phyloP scores from a whole-genome alignment of 1,284 basidiomycete species.

The Pulchroboletus neoregius region DNA sequence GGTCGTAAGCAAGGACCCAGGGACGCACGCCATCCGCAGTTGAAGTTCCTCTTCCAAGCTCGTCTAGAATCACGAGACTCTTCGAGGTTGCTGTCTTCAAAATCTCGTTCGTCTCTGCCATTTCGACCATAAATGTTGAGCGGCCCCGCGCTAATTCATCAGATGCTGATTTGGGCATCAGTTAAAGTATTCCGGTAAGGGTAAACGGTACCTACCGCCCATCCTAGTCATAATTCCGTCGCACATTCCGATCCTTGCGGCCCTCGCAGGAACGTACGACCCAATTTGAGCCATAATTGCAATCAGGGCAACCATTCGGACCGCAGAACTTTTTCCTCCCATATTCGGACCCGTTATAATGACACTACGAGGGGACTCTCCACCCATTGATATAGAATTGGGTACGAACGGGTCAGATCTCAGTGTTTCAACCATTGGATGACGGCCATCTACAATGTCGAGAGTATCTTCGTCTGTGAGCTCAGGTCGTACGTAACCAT shows the following conservation, averaged over 20 bases:
- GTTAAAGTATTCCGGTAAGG: constrained; percentile 2
- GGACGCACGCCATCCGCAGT: constrained; percentile 76
- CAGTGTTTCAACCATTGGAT: constrained; percentile 80
- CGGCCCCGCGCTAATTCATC: constrained; percentile 83
- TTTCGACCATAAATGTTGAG: constrained; percentile 95
- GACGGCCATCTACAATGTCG: constrained; percentile 69
- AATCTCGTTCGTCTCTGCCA: constrained; percentile 91
- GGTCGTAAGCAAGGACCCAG: neutral
- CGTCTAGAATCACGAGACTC: constrained; percentile 85
- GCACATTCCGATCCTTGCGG: constrained; percentile 69
- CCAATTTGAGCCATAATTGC: constrained; percentile 69
- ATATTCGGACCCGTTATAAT: constrained; percentile 84
- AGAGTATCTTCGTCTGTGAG: constrained; percentile 58
- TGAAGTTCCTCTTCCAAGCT: constrained; percentile 79
- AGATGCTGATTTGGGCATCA: constrained; percentile 51
- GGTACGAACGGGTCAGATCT: constrained; percentile 78
- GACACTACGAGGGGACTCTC: constrained; percentile 53
- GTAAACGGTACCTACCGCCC: constrained; percentile 52
- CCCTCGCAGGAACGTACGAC: constrained; percentile 72
- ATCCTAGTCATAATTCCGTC: constrained; percentile 86
- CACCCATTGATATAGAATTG: constrained; percentile 60
- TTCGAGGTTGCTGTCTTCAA: constrained; percentile 66
- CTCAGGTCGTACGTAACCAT: constrained; percentile 69
- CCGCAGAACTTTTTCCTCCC: constrained; percentile 78
- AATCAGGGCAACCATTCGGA: constrained; percentile 72